These are phyloP conservation scores for Pythium myriotylum DNA, from an alignment of 352 stramenopile genomes.

Conservation along the genomic window DNA sequence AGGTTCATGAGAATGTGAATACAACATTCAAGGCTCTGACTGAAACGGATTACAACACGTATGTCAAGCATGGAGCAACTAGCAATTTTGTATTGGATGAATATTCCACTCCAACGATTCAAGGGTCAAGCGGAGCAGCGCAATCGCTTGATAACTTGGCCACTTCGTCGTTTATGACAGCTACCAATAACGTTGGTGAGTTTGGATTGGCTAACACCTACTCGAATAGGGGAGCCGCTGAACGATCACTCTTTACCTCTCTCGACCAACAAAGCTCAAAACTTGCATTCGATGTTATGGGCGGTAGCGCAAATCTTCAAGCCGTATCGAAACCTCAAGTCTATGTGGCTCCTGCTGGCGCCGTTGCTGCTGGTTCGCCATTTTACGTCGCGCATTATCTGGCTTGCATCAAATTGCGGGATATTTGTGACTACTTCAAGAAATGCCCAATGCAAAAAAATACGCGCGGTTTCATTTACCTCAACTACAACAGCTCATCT, in stretches of 20 bases:
- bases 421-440: conserved; percentile 29
- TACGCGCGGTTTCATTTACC: conserved; percentile 24
- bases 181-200: conserved; percentile 26
- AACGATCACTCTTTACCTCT: conserved; percentile 21
- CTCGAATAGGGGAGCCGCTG: conserved; percentile 21
- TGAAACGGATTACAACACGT: conserved; percentile 22
- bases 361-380: conserved; percentile 19
- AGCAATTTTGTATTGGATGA: conserved; percentile 26
- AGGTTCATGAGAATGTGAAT: conserved; percentile 28
- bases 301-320: conserved; percentile 23
- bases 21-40: conserved; percentile 26
- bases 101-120: conserved; percentile 21
- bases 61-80: conserved; percentile 19
- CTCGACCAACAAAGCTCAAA: conserved; percentile 26
- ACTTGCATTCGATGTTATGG: conserved; percentile 26
- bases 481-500: conserved; percentile 27
- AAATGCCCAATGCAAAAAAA: conserved; percentile 28
- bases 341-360: conserved; percentile 17
- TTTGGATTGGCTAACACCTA: conserved; percentile 25
- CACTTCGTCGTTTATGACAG: conserved; percentile 22
- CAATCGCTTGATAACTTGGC: conserved; percentile 24
- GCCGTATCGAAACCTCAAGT: conserved; percentile 25
- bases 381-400: conserved; percentile 27
- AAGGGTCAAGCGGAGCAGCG: conserved; percentile 17
- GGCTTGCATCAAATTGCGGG: conserved; percentile 24